A percentile compares a stretch with the other conserved stretches of the same genome.
Conservation (phyloP, 2,329 filamentous ascomycete species). For the Lojkania enalia region DNA sequence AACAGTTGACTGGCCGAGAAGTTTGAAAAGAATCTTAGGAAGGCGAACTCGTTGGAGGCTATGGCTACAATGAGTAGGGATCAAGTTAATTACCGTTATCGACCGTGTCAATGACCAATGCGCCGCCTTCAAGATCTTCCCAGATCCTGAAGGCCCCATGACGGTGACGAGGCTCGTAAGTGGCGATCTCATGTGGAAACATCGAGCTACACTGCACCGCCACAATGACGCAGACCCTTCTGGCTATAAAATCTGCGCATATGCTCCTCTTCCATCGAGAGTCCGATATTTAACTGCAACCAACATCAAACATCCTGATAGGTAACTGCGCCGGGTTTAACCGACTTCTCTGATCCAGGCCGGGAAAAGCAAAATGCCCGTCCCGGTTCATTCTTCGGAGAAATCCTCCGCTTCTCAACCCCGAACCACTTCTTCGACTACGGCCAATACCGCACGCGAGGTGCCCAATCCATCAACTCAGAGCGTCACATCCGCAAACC, state of each 20-base stretch:
- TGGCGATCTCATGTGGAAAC: background rate
- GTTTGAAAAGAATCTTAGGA: too few species aligned
- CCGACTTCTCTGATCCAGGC: background rate
- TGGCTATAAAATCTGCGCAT: conserved; percentile 3
- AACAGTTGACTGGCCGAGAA: too few species aligned
- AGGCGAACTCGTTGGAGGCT: too few species aligned
- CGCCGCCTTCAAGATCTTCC: too few species aligned
- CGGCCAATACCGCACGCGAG: conserved; percentile 29
- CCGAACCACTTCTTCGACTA: conserved; percentile 21
- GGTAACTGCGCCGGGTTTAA: conserved; percentile 1
- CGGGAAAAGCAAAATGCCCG: conserved; percentile 24
- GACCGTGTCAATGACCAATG: too few species aligned
- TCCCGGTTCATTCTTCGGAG: conserved; percentile 29
- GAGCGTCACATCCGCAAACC: conserved; percentile 31
- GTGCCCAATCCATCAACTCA: conserved; percentile 28
- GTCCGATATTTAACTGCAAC: too few species aligned
- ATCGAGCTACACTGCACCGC: conserved; percentile 23
- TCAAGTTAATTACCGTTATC: too few species aligned
- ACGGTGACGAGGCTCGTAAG: background rate
- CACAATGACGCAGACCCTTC: conserved; percentile 28
- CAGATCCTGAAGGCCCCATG: too few species aligned
- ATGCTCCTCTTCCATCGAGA: background rate
- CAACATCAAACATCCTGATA: too few species aligned
- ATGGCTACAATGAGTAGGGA: too few species aligned
- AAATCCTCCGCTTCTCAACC: conserved; percentile 14